Evolutionary conservation across 2,329 filamentous ascomycete species (phyloP), one percentile per base, ranked within the genome.

Genomic region (Colletotrichum viniferum): DNA sequence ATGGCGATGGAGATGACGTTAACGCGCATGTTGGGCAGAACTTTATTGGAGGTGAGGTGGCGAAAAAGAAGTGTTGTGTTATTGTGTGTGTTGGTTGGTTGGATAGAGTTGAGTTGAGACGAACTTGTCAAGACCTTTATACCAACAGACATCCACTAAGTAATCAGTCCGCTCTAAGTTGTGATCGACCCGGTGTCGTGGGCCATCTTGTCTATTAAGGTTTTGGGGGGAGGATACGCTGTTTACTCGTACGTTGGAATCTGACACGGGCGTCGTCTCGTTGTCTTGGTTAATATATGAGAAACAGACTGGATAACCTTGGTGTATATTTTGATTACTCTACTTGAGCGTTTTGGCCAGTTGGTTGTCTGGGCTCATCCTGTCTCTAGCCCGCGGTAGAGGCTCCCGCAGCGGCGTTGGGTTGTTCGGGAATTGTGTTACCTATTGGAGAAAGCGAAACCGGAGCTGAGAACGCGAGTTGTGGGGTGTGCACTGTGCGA

Each of bases 401-500:
- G 0, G 0, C 7, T 36, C 0, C 34, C 34, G 34, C 34, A 0
- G 7, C 34, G 34, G 7, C 34, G 34, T 36, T 16, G 0, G 34
- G 1, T 36, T 0, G 14, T 36, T 36, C 34, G 34, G 34, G 14
- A 36, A 0, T 2, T 36, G 14, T 36, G 14, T 36, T 36, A 0
- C 34, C 34, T 36, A 16, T 36, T 36, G 7, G 34, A 36, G 34
- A 36, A 36, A 36, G 34, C 34, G 34, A 36, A 36, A 36, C 34
- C 34, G 34, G 16, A 30, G 4, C 7, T 16, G 34, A 0, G 7
- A 36, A 36, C 34, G 1, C 34, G 34, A 16, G 34, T 2, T 36
- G 34, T 36, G 34, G 34, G 34, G 34, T 36, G 34, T 36, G 34
- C 34, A 36, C 34, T 36, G 34, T 36, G 34, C 34, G 14, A 36